Evolutionary conservation across 169 alveolate genomes (phyloP), one percentile per base, ranked within the genome.

Genomic region (Fabrea salina): DNA sequence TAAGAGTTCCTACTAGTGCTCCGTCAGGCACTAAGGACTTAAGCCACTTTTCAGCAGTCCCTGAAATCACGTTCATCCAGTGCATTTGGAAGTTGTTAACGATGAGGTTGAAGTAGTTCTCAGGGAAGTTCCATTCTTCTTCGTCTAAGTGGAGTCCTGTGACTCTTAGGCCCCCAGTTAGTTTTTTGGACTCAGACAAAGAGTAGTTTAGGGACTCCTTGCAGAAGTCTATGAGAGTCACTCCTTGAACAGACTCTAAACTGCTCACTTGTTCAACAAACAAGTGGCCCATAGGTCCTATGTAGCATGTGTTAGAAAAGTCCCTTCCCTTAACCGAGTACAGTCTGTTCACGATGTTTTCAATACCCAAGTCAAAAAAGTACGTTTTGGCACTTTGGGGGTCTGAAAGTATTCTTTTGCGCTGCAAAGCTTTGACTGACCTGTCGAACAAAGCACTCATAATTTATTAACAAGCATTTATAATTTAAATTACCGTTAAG

Each of bases 1-100:
- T 56, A 19, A 79, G 68, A 5, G 84, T 47, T 51, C 89, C 86
- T 44, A 84, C 49, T 3, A 39, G 4, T n/a, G 78, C 32, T 43
- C 78, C 78, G 4, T 67, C 78, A 4, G 78, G 61, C n/a, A 8
- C 22, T 2, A 67, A 30, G 33, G 61, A 43, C 11, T 16, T n/a
- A 1, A 67, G 32, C 33, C 59, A 67, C 4, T 67, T 67, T 43
- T 67, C 61, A 40, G 33, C 43, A 0, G 61, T 67, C 19, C 7
- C 44, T n/a, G 19, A n/a, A 13, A 67, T 35, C 22, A 41, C 22
- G 27, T 44, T 67, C 2, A 43, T 37, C 25, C 59, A 67, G 61
- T 67, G 56, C 4, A 67, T 8, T 19, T 67, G 61, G 8, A 67
- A 67, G 78, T 67, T 67, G 32, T 37, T 41, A 40, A 67, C 37